Base-by-base conservation (phyloP, 306 rosid genomes). In the Canavalia gladiata region DNA sequence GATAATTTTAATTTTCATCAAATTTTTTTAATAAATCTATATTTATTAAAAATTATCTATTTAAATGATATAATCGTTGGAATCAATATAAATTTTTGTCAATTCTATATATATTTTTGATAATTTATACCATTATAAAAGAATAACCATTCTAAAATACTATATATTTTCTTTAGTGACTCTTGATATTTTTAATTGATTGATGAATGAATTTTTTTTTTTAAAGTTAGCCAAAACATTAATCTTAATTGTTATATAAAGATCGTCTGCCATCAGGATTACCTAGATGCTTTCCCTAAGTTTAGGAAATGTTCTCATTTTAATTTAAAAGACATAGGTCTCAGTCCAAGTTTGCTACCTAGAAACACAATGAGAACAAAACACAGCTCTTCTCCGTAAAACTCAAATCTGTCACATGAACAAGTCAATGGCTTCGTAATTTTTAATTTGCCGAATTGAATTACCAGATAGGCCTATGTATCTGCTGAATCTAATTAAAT, bases 231-330 rank as follows among this genome's bases (percentile, higher is more conserved):
- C 77, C 42, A 68, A 67, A 68, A 68, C 9, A 7, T 10, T 58
- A 69, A 13, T 49, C 49, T 28, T 62, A 28, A 63, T 73, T 39
- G 11, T 49, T 29, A 37, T 37, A 37, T 37, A 60, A 72, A 37
- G 28, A 35, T 30, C 6, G 34, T 58, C 47, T 45, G 0, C 49
- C 18, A 4, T 4, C 7, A 58, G 9, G 42, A 57, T 55, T 39
- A 43, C 52, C 64, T 9, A 56, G 74, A 57, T 82, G 72, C 30
- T 56, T 67, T 66, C 85, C 85, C 75, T 28, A 33, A 28, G 56
- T 2, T 75, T 3, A 59, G 74, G 47, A 56, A 58, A 69, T 45
- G 42, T 58, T 35, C 31, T 35, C 72, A 9, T 76, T 60, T 68
- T 68, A 58, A 51, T 59, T 51, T 30, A 28, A 81, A 54, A 68